Base-by-base conservation (phyloP, 129 eudicot species). In the Tagetes patula region DNA sequence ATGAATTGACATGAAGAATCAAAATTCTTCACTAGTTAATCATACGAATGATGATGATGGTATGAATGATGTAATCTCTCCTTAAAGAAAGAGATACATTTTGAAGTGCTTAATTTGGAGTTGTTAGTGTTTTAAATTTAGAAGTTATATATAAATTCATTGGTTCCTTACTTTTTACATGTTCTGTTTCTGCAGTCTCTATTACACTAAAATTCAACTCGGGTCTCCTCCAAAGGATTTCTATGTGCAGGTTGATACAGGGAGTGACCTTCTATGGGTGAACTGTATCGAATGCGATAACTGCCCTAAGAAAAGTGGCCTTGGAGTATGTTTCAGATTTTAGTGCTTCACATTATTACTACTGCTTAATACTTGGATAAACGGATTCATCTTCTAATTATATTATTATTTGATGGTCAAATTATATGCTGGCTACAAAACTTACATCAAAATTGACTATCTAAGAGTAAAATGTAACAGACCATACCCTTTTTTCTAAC, bases 251-350 rank as follows among this genome's bases (percentile, higher is more conserved):
- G 92, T 91, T 0, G 97, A 91, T 81, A 91, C 97, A 2, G 97
- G 97, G 79, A 91, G 95, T 82, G 97, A 91, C 83, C 75, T 88
- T 70, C 60, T 88, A 32, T 91, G 97, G 97, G 92, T 91, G 41
- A 91, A 91, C 53, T 91, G 97, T 69, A 82, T 72, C 37, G 88
- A 87, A 52, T 91, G 97, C 43, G 77, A 77, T 2, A 83, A 70
- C 9, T 91, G 97, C 75, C 97, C 97, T 8, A 82, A 62, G 63
- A 74, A 71, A 67, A 88, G 95, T 78, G 86, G 74, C 50, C 88
- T 88, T 71, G 83, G 87, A 30, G 97, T 91, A 91, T 75, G 95
- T 69, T 46, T 34, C 70, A 65, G 4, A 45, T 14, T 71, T 38
- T 12, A 58, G 8, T 11, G 38, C 43, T 60, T 59, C 65, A 10